Base-by-base conservation (phyloP, 2,329 filamentous ascomycete species). In the Sclerotinia minor region DNA sequence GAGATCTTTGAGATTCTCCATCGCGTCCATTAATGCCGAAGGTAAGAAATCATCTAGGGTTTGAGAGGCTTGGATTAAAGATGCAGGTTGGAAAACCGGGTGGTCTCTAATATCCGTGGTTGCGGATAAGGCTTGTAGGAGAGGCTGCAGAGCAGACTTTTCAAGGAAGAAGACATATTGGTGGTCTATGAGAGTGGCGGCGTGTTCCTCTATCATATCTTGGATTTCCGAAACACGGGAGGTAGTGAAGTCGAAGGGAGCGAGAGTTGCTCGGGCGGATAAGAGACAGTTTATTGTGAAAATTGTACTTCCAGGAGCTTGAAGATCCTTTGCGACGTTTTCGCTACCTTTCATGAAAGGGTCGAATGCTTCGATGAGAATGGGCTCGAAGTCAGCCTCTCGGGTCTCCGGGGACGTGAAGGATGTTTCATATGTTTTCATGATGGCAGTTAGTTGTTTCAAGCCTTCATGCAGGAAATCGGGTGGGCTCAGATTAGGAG, bases 11-110 rank as follows among this genome's bases (percentile, higher is more conserved):
- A 98, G 79, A 69, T 92, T 92, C 63, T 95, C 91, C 73, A 92
- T 88, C 3, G 94, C 94, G 77, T 99, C 95, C 83, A 97, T 94
- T 41, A 97, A 83, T 3, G 94, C 95, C 1, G 92, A 96, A 0
- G 95, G 94, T 32, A 99, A 82, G 79, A 98, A 99, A 69, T 92
- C 89, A 75, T 99, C 95, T 8, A 99, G 83, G 52, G 84, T 85
- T 74, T 94, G 91, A 73, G 92, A 92, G 2, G 89, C 88, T 61
- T 83, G 80, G 1, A 84, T 80, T n/a, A 98, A 81, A 0, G 83
- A 79, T 6, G 83, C 79, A 0, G 86, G 83, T 68, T 88, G 84
- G 75, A 92, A 86, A 5, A 83, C 81, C 5, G 91, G 77, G 60
- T 87, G 83, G 19, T 87, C 82, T n/a, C 80, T 76, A 53, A 79